These are phyloP conservation scores for Daldinia childiae DNA, from an alignment of 495 filamentous ascomycete species.

Conservation along the genomic window DNA sequence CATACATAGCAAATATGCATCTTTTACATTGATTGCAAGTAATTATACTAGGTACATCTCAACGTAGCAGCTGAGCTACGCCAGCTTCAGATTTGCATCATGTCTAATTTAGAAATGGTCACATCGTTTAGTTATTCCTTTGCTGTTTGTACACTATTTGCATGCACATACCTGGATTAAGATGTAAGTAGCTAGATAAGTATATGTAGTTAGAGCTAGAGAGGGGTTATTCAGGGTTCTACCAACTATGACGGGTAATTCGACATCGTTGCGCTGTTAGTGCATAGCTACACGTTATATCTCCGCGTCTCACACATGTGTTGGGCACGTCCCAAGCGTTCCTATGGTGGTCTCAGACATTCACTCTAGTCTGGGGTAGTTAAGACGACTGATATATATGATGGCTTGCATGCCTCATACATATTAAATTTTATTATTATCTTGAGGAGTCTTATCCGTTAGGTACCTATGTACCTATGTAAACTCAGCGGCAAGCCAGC, in stretches of 20 bases:
- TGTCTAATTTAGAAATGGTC: conserved; percentile 20
- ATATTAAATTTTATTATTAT: conserved; percentile 18
- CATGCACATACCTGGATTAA: not conserved
- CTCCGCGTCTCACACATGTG: conserved; percentile 20
- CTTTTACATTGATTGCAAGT: too few species aligned
- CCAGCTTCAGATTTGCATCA: conserved; percentile 19
- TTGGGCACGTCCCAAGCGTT: conserved; percentile 26
- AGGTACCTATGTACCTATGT: too few species aligned
- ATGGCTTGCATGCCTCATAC: conserved; percentile 32
- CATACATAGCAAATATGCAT: too few species aligned
- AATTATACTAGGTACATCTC: not conserved
- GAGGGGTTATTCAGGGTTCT: not conserved
- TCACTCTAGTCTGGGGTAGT: conserved; percentile 34
- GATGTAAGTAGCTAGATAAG: not conserved
- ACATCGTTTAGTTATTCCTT: conserved; percentile 17
- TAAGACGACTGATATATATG: conserved; percentile 5
- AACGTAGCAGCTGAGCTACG: not conserved
- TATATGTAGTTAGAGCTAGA: too few species aligned
- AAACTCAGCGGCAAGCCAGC: conserved; percentile 26
- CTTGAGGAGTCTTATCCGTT: conserved; percentile 15
- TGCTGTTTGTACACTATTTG: not conserved
- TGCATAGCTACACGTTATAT: conserved; percentile 20
- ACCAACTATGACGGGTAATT: not conserved
- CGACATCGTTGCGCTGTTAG: not conserved
- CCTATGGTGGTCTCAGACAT: conserved; percentile 25